Conservation (phyloP, 140 eudicot genomes). For the Oenanthe javanica region DNA sequence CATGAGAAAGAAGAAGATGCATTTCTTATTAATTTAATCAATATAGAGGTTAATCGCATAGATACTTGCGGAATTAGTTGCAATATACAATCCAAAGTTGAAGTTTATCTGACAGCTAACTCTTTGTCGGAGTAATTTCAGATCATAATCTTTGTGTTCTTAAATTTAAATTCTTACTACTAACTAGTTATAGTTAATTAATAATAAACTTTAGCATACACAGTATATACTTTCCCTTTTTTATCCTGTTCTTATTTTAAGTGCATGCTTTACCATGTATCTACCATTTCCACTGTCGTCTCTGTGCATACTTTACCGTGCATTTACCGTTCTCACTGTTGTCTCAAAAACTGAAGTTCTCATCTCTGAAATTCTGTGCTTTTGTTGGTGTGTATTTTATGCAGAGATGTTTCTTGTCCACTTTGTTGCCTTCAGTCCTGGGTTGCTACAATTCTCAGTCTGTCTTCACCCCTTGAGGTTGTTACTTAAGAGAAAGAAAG, state of each 20-base stretch:
- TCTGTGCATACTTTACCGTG: too few relatives aligned
- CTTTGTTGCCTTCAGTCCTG: constrained; percentile 27
- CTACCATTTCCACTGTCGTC: neutral
- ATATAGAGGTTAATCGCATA: neutral
- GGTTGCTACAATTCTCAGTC: too few relatives aligned
- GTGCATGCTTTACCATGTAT: neutral
- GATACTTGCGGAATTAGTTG: neutral
- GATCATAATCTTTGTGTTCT: neutral
- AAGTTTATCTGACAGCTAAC: neutral
- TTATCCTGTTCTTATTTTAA: neutral
- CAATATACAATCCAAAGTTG: neutral
- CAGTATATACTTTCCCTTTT: neutral
- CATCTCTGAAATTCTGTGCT: neutral
- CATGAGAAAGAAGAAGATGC: neutral
- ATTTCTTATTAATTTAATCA: neutral
- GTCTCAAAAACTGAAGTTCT: neutral
- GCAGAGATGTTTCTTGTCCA: constrained; percentile 78
- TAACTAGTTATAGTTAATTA: neutral
- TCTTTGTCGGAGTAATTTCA: neutral
- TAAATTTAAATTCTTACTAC: neutral
- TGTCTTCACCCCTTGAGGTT: constrained; percentile 50
- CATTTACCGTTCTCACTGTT: too few relatives aligned
- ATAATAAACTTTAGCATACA: neutral
- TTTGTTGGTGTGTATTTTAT: constrained; percentile 3
- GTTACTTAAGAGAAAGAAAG: constrained; percentile 5